phyloP scores from a whole-genome alignment of 306 rosid species.

The Casuarina glauca region DNA sequence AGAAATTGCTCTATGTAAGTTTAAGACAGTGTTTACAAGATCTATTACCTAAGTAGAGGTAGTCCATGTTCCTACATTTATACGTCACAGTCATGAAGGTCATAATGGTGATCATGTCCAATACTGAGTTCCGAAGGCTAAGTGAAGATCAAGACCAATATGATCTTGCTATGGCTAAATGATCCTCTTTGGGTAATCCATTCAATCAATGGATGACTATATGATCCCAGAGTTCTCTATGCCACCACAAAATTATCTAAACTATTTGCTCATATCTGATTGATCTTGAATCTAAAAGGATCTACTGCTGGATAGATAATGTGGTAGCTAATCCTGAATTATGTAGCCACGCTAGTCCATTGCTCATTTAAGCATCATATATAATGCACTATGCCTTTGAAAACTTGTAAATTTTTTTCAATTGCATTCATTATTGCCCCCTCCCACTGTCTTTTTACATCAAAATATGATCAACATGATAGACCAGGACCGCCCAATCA shows the following conservation, averaged over 20 bases:
- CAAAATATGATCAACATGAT: neutral
- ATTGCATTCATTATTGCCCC: neutral
- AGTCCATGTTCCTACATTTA: neutral
- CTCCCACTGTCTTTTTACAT: neutral
- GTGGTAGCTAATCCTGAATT: too few relatives aligned
- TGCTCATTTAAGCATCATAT: neutral
- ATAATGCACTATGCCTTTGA: neutral
- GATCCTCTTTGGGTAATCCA: too few relatives aligned
- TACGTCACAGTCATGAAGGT: neutral
- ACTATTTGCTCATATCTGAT: too few relatives aligned
- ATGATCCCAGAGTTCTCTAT: too few relatives aligned
- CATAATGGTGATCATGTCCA: neutral
- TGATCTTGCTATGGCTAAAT: neutral
- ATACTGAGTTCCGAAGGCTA: neutral
- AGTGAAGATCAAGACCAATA: neutral
- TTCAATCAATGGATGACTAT: too few relatives aligned
- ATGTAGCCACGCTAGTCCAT: neutral
- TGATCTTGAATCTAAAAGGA: too few relatives aligned
- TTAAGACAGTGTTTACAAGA: neutral
- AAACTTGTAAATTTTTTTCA: neutral
- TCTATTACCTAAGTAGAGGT: neutral
- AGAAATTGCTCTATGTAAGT: neutral
- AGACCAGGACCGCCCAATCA: neutral
- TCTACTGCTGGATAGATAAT: too few relatives aligned
- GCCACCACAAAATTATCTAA: too few relatives aligned